Evolutionary conservation across 2,329 filamentous ascomycete genomes (phyloP).

Genomic region (Aureobasidium leucospermi): DNA sequence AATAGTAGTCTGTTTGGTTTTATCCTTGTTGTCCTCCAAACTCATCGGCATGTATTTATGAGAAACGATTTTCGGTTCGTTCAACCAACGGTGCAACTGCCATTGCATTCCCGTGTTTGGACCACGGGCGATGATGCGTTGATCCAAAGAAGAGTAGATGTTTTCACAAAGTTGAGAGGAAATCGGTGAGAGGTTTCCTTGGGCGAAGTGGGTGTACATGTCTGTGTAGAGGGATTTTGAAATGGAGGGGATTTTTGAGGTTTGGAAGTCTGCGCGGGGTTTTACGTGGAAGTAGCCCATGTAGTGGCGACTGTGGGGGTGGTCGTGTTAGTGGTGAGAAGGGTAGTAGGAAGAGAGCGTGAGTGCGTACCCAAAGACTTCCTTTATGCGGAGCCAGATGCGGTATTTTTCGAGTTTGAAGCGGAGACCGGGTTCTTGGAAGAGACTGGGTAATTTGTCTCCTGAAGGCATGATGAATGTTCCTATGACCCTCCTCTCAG

Average conservation of each 20-base stretch:
- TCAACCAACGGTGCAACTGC: constrained; percentile 24
- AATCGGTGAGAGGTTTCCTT: constrained; percentile 28
- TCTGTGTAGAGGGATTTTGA: constrained; percentile 35
- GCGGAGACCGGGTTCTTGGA: constrained; percentile 8
- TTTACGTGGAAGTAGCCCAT: constrained; percentile 24
- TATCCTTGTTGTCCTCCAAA: constrained; percentile 21
- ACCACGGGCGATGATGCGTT: constrained; percentile 30
- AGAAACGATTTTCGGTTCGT: constrained; percentile 21
- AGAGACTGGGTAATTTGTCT: constrained; percentile 19
- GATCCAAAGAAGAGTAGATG: constrained; percentile 22
- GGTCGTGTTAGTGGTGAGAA: no score
- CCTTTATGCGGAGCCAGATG: constrained; percentile 1
- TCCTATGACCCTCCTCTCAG: constrained; percentile 1
- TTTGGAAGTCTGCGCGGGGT: constrained; percentile 25
- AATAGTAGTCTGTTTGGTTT: constrained; percentile 16
- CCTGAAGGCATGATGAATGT: constrained; percentile 27
- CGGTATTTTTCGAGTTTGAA: constrained; percentile 15
- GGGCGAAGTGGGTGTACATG: constrained; percentile 43
- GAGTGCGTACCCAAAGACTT: not conserved
- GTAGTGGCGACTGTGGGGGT: not conserved
- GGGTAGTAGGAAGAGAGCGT: no score
- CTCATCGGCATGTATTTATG: constrained; percentile 26
- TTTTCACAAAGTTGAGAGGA: constrained; percentile 19
- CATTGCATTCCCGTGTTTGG: constrained; percentile 26
- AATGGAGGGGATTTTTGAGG: constrained; percentile 29